Evolutionary conservation across 345 rosid species (phyloP), one percentile per base, ranked within the genome.

Genomic region (Physaria fendleri): DNA sequence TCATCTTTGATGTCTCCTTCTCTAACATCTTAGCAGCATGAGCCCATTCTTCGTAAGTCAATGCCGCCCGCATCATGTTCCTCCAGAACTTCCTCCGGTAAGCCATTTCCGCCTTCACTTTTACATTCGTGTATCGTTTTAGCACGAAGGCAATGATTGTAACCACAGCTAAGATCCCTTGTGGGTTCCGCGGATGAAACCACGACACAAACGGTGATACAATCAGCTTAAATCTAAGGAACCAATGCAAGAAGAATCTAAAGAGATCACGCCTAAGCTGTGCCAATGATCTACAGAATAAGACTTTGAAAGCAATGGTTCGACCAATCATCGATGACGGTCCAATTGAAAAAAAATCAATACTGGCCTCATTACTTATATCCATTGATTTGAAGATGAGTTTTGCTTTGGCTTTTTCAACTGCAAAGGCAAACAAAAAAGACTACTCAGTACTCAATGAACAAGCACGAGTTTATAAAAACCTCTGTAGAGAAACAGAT

Each of bases 1-100:
- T 82, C 90, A 89, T 40, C 78, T 77, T 89, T 0, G 79, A 82
- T 3, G 96, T 80, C 69, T 90, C 99, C 43, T 73, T 93, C 8
- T 93, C 99, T 9, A 90, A 76, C 97, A 93, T 93, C 82, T 87
- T 90, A 46, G 99, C 95, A 47, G 99, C 97, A 71, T 89, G 99
- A 59, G 92, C 83, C 99, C 99, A 93, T 48, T 93, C 99, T 78
- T 93, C 99, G 25, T 87, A 85, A 23, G 97, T 87, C 75, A 90
- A 64, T 3, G 97, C 96, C 4, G 77, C 43, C 16, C 92, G 82
- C 97, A 82, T 93, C 99, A 87, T 80, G 24, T 89, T 90, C 86
- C 97, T 87, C 99, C 99, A 93, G 66, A 93, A 93, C 34, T 93
- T 93, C 80, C 99, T 85, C 55, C 95, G 33, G 47, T 93, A 93